Evolutionary conservation across 805 yeast species (phyloP), one percentile per base, ranked within the genome.

Genomic region (Hanseniaspora clermontiae): DNA sequence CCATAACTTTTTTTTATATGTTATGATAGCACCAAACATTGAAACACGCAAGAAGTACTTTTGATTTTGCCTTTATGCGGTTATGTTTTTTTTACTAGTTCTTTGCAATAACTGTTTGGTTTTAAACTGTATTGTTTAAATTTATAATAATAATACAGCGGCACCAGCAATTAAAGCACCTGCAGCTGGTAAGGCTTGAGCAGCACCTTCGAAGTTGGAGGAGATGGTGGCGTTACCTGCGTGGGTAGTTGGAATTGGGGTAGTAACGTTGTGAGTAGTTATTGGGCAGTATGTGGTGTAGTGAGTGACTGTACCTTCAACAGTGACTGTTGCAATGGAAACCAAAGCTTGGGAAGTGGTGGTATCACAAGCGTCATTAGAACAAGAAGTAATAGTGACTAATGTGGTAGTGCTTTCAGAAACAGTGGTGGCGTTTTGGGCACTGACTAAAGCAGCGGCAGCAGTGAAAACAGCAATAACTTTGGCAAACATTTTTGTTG

Each of bases 121-220:
- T 24, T n/a, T 14, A 43, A 14, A 27, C 11, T n/a, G 10, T 11
- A 15, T 24, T 8, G 32, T 60, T 54, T 48, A 48, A 50, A 59
- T 65, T 72, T 73, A 73, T 70, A 73, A 72, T 68, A 73, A 69
- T 66, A 73, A 68, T 70, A 76, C 77, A 63, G 74, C 76, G 60
- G 71, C 72, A 73, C 77, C 77, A 60, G 77, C 77, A 57, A 74
- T 66, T 61, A 73, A 65, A 64, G 76, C 77, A 66, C 76, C 76
- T 61, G 70, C 74, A 64, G 76, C 75, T 70, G 76, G 76, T 59
- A 70, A 67, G 59, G 73, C 73, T 65, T 66, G 70, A 37, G 64
- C 75, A 61, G 77, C 78, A 61, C 72, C 77, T 51, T 56, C 49
- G 19, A n/a, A 49, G 42, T 59, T 55, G 38, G 65, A 58, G 51